Conservation (phyloP, 306 rosid genomes). For the Rosa chinensis region DNA sequence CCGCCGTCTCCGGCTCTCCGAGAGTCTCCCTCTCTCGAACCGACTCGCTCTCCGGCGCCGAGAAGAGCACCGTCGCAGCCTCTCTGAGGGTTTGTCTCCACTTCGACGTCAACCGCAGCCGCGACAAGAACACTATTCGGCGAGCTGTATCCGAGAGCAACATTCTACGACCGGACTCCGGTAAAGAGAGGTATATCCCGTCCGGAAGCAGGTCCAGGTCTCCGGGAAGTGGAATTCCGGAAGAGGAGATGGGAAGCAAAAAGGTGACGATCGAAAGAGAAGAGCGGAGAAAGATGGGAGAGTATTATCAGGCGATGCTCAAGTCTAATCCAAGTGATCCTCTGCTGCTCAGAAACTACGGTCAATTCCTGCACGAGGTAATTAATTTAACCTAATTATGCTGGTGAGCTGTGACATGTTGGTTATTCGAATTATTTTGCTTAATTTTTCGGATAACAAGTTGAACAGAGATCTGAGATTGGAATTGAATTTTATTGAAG, state of each 20-base stretch:
- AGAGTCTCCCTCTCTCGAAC: constrained; percentile 33
- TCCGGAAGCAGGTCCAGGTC: neutral
- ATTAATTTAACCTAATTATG: neutral
- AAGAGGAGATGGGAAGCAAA: constrained; percentile 27
- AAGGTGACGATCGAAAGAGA: constrained; percentile 33
- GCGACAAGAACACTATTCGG: constrained; percentile 25
- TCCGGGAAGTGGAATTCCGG: constrained; percentile 24
- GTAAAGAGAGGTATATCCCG: neutral
- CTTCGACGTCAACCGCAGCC: constrained; percentile 28
- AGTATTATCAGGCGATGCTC: constrained; percentile 62
- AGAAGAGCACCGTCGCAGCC: constrained; percentile 17
- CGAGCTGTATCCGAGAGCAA: constrained; percentile 42
- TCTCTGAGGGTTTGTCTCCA: constrained; percentile 49
- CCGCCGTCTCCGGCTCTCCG: constrained; percentile 28
- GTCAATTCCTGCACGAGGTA: constrained; percentile 79
- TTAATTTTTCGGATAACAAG: neutral
- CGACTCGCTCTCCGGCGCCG: constrained; percentile 34
- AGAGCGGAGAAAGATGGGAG: constrained; percentile 56
- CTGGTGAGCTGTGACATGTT: no score
- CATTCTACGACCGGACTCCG: constrained; percentile 8
- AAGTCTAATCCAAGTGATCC: constrained; percentile 69
- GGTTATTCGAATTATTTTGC: no score
- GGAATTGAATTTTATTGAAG: constrained; percentile 17
- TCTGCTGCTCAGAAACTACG: constrained; percentile 82
- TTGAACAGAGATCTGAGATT: neutral